phyloP scores from a whole-genome alignment of 495 filamentous ascomycete species.

The Evernia prunastri region DNA sequence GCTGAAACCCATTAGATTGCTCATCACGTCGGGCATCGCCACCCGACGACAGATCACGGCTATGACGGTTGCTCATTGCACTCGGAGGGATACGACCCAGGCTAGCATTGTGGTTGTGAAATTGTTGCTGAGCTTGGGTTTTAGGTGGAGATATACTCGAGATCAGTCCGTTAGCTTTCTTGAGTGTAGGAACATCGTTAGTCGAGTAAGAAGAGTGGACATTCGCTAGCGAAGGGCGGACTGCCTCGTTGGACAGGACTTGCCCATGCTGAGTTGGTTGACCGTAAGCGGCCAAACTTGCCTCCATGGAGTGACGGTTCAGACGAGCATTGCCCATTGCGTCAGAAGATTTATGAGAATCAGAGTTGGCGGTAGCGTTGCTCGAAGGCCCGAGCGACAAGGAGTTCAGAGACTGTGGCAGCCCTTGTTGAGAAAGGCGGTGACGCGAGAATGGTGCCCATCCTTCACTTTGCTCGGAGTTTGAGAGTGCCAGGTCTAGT shows the following conservation, averaged over 20 bases:
- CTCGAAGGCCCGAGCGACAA: slow-evolving; percentile 29
- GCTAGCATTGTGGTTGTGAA: slow-evolving; percentile 77
- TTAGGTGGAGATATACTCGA: slow-evolving; percentile 52
- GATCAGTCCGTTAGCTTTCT: slow-evolving; percentile 47
- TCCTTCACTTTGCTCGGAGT: slow-evolving; percentile 45
- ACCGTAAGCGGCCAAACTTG: slow-evolving; percentile 27
- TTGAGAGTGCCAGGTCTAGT: slow-evolving; percentile 69
- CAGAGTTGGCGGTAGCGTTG: slow-evolving; percentile 30
- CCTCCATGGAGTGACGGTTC: slow-evolving; percentile 50
- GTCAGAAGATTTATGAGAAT: slow-evolving; percentile 28
- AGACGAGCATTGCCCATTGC: slow-evolving; percentile 30
- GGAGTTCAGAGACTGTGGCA: slow-evolving; percentile 57
- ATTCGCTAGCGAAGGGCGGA: slow-evolving; percentile 23
- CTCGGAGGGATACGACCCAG: slow-evolving; percentile 68
- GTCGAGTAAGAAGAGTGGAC: slow-evolving; percentile 84
- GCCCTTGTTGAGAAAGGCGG: slow-evolving; percentile 70
- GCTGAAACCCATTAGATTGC: slow-evolving; percentile 34
- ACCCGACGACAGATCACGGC: slow-evolving; percentile 57
- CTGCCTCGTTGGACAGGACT: slow-evolving; percentile 21
- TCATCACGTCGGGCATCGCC: slow-evolving; percentile 35
- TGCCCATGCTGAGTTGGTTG: slow-evolving; percentile 20
- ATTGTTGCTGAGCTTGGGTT: slow-evolving; percentile 64
- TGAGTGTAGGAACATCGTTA: slow-evolving; percentile 82
- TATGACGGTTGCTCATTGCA: slow-evolving; percentile 55
- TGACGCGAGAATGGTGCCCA: slow-evolving; percentile 68